Base-by-base conservation (phyloP, 1,284 basidiomycete species). In the Meripilus lineatus region DNA sequence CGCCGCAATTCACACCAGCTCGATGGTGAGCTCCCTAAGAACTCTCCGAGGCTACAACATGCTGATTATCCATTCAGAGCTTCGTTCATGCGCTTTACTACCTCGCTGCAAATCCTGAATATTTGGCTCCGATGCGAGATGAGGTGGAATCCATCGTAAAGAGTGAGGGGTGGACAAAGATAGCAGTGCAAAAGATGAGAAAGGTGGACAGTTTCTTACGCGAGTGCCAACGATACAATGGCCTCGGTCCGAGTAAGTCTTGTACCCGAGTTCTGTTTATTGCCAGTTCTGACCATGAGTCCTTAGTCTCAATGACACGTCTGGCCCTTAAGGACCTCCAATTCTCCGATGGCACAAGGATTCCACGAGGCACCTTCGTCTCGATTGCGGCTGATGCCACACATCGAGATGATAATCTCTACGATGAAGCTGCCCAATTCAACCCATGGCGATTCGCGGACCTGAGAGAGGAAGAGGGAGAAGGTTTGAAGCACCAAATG, bases 191-290 rank as follows among this genome's bases (percentile, higher is more conserved):
- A 28, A 66, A 65, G 38, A 69, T 76, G 69, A 51, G 50, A 38
- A 70, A 66, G 48, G 40, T 74, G 3, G 74, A 77, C 52, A 76
- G 73, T 48, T 72, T 76, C 52, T 25, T 77, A 20, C 64, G 59
- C 37, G 74, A 77, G 50, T 58, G 61, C 2, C 60, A 66, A 40
- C 62, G 73, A 1, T 34, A 65, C 14, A 55, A 63, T 28, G 62
- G 64, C 0, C 40, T 63, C 5, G 49, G 44, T 26, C 14, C 26
- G 66, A 64, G 52, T 39, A 61, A 58, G 3, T 17, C 21, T 24
- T 6, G 18, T 26, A 11, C 21, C 6, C n/a, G 23, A 8, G 13
- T 11, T 30, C 10, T 8, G 10, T 20, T 42, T 18, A 10, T 20
- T 18, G n/a, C n/a, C n/a, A n/a, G n/a, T 18, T 21, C 22, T 38